phyloP scores from a whole-genome alignment of 208 protist species.

The Leishmania mexicana region DNA sequence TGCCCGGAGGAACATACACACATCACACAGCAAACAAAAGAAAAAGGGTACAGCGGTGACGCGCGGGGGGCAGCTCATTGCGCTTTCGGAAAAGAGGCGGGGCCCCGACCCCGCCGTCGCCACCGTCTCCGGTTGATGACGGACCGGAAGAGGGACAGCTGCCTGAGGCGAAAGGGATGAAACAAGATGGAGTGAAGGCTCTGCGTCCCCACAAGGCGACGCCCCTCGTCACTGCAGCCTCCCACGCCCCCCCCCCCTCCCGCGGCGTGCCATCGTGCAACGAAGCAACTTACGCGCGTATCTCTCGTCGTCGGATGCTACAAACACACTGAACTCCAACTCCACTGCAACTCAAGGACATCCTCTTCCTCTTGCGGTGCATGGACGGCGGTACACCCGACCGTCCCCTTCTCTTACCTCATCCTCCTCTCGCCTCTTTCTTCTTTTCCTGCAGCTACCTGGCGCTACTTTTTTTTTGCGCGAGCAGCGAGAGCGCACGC shows the following conservation, averaged over 20 bases:
- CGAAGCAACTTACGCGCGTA: background rate
- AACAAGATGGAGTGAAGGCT: background rate
- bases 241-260: background rate
- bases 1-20: background rate
- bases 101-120: background rate
- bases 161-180: background rate
- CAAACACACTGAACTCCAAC: background rate
- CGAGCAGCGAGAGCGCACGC: background rate
- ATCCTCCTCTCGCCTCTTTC: background rate
- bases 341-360: background rate
- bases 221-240: background rate
- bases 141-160: background rate
- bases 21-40: background rate
- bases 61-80: background rate
- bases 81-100: background rate
- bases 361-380: background rate
- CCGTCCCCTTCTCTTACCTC: background rate
- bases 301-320: background rate
- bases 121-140: background rate
- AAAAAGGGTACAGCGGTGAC: background rate
- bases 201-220: background rate
- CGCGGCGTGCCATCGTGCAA: background rate
- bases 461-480: background rate
- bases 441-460: background rate
- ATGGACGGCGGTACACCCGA: background rate